Evolutionary conservation across 306 rosid species (phyloP).

Genomic region (Albizia julibrissin): DNA sequence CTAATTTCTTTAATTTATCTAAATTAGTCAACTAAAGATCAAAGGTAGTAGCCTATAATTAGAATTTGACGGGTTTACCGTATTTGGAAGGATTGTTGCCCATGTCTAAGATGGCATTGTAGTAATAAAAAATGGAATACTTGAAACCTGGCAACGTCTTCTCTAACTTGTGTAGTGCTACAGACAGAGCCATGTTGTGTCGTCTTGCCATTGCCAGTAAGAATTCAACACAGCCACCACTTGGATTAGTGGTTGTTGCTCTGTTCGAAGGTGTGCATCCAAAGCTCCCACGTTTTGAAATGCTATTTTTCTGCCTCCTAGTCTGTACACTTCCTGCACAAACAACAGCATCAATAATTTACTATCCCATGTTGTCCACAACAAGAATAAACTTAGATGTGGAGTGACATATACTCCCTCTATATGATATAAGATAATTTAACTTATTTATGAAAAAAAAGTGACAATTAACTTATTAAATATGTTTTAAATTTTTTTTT

Average conservation of each 20-base stretch:
- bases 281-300: constrained; percentile 29
- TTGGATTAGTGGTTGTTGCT: not conserved
- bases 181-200: constrained; percentile 30
- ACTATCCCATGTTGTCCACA: no score
- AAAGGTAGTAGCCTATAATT: no score
- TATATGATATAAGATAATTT: no score
- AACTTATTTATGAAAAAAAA: no score
- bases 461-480: no score
- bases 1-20: no score
- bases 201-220: constrained; percentile 16
- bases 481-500: no score
- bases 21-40: no score
- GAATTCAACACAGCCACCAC: constrained; percentile 1
- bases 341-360: not conserved
- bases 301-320: constrained; percentile 32
- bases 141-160: constrained; percentile 22
- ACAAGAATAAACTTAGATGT: no score
- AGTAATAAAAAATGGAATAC: constrained; percentile 15
- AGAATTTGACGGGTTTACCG: not conserved
- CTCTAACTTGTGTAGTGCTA: constrained; percentile 5
- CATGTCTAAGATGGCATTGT: not conserved
- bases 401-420: no score
- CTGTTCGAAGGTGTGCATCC: constrained; percentile 19
- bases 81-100: constrained; percentile 31
- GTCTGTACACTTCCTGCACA: constrained; percentile 23